phyloP scores from a whole-genome alignment of 306 rosid species.

The Dryas alaskensis region DNA sequence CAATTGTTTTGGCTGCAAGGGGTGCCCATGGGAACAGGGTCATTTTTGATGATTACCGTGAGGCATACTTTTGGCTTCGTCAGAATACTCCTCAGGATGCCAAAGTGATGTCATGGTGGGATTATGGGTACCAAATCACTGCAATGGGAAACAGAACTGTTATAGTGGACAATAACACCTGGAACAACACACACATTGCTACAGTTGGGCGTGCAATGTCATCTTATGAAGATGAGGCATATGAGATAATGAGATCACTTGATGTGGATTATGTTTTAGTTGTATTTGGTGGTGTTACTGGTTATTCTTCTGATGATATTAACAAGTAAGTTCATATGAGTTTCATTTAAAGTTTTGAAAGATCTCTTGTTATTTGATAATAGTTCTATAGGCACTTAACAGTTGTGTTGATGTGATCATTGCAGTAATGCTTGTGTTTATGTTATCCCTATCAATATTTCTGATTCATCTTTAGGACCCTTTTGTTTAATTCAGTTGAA shows the following conservation, averaged over 20 bases:
- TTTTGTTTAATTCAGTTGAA: neutral
- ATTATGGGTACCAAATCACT: slow-evolving; percentile 96
- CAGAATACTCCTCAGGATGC: slow-evolving; percentile 96
- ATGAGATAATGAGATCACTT: slow-evolving; percentile 87
- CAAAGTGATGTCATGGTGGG: slow-evolving; percentile 99
- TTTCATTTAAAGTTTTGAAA: neutral
- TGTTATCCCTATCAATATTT: neutral
- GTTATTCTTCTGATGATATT: slow-evolving; percentile 98
- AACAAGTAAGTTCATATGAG: slow-evolving; percentile 72
- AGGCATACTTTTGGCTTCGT: slow-evolving; percentile 98
- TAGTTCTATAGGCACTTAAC: slow-evolving; percentile 5
- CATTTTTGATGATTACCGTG: slow-evolving; percentile 97
- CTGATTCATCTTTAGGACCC: neutral
- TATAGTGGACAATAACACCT: slow-evolving; percentile 97
- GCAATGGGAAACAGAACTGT: slow-evolving; percentile 99
- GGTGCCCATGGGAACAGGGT: slow-evolving; percentile 97
- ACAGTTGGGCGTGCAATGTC: slow-evolving; percentile 99
- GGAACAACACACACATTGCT: slow-evolving; percentile 99
- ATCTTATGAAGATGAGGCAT: slow-evolving; percentile 94
- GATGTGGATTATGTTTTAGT: slow-evolving; percentile 96
- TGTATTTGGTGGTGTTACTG: slow-evolving; percentile 98
- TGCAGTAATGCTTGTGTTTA: neutral
- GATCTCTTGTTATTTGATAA: slow-evolving; percentile 4
- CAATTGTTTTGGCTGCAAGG: slow-evolving; percentile 98
- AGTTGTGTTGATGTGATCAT: neutral